phyloP scores from a whole-genome alignment of 768 basidiomycete genomes.

The Suillus americanus region DNA sequence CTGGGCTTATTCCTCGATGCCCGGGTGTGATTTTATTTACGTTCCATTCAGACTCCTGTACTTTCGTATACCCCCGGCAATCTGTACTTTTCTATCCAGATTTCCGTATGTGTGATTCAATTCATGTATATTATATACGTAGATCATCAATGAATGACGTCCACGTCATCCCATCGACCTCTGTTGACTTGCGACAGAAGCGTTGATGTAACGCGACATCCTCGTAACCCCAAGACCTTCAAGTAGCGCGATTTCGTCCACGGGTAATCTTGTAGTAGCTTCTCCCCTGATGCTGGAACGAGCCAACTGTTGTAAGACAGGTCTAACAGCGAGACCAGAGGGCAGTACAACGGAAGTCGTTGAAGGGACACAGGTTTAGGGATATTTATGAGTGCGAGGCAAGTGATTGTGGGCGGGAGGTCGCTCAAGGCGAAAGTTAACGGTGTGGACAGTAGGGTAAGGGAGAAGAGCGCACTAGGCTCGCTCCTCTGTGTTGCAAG shows the following conservation, averaged over 20 bases:
- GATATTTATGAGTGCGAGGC: conserved; percentile 57
- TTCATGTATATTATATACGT: conserved; percentile 21
- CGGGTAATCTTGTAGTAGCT: conserved; percentile 48
- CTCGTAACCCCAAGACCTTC: conserved; percentile 55
- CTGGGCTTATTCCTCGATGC: conserved; percentile 51
- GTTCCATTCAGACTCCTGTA: conserved; percentile 1
- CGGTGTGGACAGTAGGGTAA: conserved; percentile 51
- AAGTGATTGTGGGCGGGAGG: conserved; percentile 65
- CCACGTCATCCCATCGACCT: conserved; percentile 66
- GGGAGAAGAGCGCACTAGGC: conserved; percentile 38
- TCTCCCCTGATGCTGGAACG: conserved; percentile 19
- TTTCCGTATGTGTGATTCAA: conserved; percentile 17
- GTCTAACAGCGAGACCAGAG: conserved; percentile 62
- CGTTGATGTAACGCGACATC: conserved; percentile 45
- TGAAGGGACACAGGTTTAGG: conserved; percentile 49
- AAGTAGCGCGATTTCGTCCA: conserved; percentile 61
- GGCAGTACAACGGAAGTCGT: conserved; percentile 57
- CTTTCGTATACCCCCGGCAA: conserved; percentile 8
- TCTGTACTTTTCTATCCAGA: conserved; percentile 14
- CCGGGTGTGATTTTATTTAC: conserved; percentile 37
- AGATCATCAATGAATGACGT: conserved; percentile 35
- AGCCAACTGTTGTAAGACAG: conserved; percentile 66
- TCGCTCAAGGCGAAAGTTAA: conserved; percentile 43
- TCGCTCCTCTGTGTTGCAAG: conserved; percentile 28
- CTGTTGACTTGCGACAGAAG: conserved; percentile 50